phyloP scores from a whole-genome alignment of 176 grass and related monocot species.

The Phoenix roebelenii region DNA sequence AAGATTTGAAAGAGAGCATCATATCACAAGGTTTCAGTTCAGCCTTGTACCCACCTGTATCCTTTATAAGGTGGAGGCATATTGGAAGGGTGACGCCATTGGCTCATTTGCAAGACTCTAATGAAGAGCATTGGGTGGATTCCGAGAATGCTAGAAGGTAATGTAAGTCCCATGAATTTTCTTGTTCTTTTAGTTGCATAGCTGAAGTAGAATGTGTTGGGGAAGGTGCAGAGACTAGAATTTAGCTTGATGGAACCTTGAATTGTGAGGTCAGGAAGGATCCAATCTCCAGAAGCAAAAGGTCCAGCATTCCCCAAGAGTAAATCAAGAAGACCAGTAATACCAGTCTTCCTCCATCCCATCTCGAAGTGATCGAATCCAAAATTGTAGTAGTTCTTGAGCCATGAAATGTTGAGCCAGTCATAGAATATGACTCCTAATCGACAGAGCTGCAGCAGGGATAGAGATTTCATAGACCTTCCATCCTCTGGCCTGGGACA shows the following conservation, averaged over 20 bases:
- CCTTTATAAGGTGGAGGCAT: slow-evolving; percentile 80
- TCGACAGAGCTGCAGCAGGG: slow-evolving; percentile 80
- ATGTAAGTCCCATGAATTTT: slow-evolving; percentile 64
- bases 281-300: slow-evolving; percentile 86
- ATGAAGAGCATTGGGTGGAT: slow-evolving; percentile 93
- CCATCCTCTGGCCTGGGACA: slow-evolving; percentile 71
- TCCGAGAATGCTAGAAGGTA: slow-evolving; percentile 78
- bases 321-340: slow-evolving; percentile 65
- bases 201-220: slow-evolving; percentile 94
- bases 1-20: too few species aligned
- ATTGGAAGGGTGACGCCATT: slow-evolving; percentile 58
- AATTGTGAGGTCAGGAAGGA: slow-evolving; percentile 88
- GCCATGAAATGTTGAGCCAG: slow-evolving; percentile 82
- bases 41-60: slow-evolving; percentile 45
- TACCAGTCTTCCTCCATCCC: slow-evolving; percentile 65
- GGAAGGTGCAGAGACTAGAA: slow-evolving; percentile 54
- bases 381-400: slow-evolving; percentile 96
- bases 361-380: slow-evolving; percentile 94
- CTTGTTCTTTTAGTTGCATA: slow-evolving; percentile 93
- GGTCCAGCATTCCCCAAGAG: slow-evolving; percentile 65
- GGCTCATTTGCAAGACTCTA: slow-evolving; percentile 93
- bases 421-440: slow-evolving; percentile 86
- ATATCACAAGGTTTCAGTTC: too few species aligned
- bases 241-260: slow-evolving; percentile 76
- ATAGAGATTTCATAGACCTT: slow-evolving; percentile 67